Base-by-base conservation (phyloP, 805 yeast genomes). In the Saturnispora silvae region DNA sequence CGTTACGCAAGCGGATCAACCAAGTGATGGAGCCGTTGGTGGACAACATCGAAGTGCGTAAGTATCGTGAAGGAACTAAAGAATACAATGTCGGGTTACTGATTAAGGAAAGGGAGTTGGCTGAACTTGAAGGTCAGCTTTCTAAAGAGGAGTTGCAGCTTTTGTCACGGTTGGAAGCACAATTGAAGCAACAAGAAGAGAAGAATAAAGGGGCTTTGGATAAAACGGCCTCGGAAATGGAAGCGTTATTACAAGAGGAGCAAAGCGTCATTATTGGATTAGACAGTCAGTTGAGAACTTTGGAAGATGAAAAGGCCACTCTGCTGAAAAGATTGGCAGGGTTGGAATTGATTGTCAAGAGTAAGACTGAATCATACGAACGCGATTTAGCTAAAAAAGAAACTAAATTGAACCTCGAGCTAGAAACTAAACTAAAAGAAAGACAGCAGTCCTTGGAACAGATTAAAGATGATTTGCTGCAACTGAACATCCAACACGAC, bases 21-120 rank as follows among this genome's bases (percentile, higher is more conserved):
- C 30, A 15, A 24, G 29, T 16, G 29, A 20, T 15, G 34, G 22
- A n/a, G 38, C 30, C n/a, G 38, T 35, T 23, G 38, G 30, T 18
- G 29, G 38, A 10, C n/a, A 28, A 10, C 10, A 22, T 22, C 10
- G 39, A 36, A 22, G 24, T 20, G 6, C 11, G 28, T 31, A 8
- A 34, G 31, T 20, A 13, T 26, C 11, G 31, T 16, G n/a, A 29
- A n/a, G 23, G 39, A 36, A 19, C 31, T 30, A 8, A 25, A 25
- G 28, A 25, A n/a, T 25, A 10, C 15, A 15, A 7, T 7, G 15
- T 5, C n/a, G 15, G 15, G n/a, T 11, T 8, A 5, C 15, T 11
- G n/a, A 36, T 36, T 11, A 36, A 36, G 30, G 31, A 36, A 19
- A 20, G 20, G 4, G 34, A 36, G 24, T 25, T 36, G 7, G 20